Percentiles rank a stretch among this genome's conserved stretches.
These are phyloP conservation scores for Myriosclerotinia curreyana DNA, from an alignment of 2,329 filamentous ascomycete species.

Conservation along the genomic window DNA sequence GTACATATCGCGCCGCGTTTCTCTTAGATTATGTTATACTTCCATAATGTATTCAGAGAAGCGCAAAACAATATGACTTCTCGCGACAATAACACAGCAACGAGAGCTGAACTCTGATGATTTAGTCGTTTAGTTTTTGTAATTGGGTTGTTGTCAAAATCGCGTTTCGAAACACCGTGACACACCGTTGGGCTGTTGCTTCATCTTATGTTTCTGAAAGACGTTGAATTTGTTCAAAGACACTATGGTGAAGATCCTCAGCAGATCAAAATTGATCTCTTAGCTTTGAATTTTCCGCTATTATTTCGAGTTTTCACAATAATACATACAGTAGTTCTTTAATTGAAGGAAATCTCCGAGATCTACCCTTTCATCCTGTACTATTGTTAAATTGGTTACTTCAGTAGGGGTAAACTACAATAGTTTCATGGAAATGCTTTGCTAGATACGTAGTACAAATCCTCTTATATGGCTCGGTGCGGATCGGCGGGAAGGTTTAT, in stretches of 20 bases:
- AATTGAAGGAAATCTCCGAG: slow-evolving; percentile 5
- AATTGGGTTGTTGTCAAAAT: neutral
- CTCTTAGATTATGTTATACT: neutral
- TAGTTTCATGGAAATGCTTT: neutral
- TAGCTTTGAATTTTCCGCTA: neutral
- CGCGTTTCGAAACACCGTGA: neutral
- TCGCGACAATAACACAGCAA: neutral
- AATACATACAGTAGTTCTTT: no score
- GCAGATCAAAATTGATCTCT: neutral
- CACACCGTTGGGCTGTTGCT: slow-evolving; percentile 1
- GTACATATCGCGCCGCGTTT: neutral
- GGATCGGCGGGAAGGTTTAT: neutral
- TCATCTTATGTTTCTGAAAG: neutral
- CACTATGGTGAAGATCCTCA: neutral
- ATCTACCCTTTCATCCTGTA: slow-evolving; percentile 13
- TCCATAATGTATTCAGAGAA: neutral
- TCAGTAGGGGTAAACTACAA: neutral
- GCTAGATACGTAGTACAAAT: neutral
- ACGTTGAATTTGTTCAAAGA: neutral
- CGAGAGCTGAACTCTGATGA: slow-evolving; percentile 1
- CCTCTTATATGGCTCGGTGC: neutral
- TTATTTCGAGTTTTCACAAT: neutral
- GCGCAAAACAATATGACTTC: neutral
- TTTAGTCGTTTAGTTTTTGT: neutral
- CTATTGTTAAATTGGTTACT: slow-evolving; percentile 1